Percentiles rank a stretch among this genome's conserved stretches.
phyloP scores from a whole-genome alignment of 495 filamentous ascomycete species.

The Penicillium samsonianum region DNA sequence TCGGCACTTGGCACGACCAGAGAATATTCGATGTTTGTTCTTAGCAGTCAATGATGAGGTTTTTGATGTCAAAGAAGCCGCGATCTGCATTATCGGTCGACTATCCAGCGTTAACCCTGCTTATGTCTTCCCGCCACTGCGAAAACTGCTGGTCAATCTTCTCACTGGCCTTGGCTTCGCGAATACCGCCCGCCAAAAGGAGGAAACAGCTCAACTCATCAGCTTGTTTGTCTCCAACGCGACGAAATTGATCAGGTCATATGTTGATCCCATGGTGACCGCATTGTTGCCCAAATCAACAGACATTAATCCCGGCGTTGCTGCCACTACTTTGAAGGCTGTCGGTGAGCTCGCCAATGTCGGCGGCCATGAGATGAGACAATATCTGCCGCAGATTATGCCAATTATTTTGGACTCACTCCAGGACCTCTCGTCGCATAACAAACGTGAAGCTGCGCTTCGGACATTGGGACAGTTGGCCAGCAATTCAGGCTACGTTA shows the following conservation, averaged over 20 bases:
- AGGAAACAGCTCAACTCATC: constrained; percentile 91
- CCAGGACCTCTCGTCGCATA: constrained; percentile 85
- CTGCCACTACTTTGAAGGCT: constrained; percentile 87
- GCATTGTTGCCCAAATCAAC: constrained; percentile 85
- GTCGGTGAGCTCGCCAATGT: constrained; percentile 92
- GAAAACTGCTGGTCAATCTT: constrained; percentile 93
- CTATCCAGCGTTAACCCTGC: constrained; percentile 90
- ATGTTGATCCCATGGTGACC: constrained; percentile 91
- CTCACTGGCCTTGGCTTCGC: constrained; percentile 94
- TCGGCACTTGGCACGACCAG: constrained; percentile 87
- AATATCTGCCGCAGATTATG: constrained; percentile 88
- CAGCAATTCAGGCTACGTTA: constrained; percentile 95
- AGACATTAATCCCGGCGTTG: constrained; percentile 81
- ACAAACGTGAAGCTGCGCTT: constrained; percentile 87
- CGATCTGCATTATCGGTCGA: constrained; percentile 93
- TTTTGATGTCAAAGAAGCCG: constrained; percentile 88
- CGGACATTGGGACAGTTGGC: constrained; percentile 89
- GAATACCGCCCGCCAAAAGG: constrained; percentile 88
- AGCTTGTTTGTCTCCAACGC: constrained; percentile 89
- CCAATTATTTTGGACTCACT: constrained; percentile 88
- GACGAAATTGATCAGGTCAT: constrained; percentile 86
- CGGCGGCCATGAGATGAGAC: constrained; percentile 85
- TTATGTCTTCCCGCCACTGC: constrained; percentile 91
- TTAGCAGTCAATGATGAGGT: constrained; percentile 95
- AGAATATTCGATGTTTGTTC: constrained; percentile 94